Conservation (phyloP, 2,329 filamentous ascomycete species). For the Nothophaeocryptopus gaeumannii region DNA sequence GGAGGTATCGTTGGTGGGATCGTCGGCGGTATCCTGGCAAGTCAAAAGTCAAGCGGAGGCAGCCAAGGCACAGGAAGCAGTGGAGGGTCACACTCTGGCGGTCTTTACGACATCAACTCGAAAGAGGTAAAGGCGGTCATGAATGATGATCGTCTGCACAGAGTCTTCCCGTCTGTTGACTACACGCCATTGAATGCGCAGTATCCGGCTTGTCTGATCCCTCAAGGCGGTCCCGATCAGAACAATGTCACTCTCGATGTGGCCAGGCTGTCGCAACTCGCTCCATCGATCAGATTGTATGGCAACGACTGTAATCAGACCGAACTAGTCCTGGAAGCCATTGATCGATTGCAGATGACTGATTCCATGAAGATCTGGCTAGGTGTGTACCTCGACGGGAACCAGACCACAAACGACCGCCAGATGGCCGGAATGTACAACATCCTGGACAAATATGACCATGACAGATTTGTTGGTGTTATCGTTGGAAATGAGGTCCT, state of each 20-base stretch:
- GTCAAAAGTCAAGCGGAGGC: constrained; percentile 31
- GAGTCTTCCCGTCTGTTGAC: constrained; percentile 91
- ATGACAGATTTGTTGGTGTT: constrained; percentile 56
- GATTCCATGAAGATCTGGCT: constrained; percentile 85
- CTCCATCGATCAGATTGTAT: constrained; percentile 82
- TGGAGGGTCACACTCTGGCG: constrained; percentile 33
- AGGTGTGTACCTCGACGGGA: constrained; percentile 86
- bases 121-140: constrained; percentile 75
- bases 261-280: constrained; percentile 84
- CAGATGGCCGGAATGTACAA: constrained; percentile 82
- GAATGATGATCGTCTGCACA: constrained; percentile 78
- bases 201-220: constrained; percentile 74
- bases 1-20: constrained; percentile 72
- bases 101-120: constrained; percentile 67
- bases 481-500: constrained; percentile 65
- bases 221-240: constrained; percentile 71
- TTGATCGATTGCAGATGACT: constrained; percentile 67
- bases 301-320: constrained; percentile 98
- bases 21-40: constrained; percentile 66
- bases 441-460: constrained; percentile 65
- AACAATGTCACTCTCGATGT: constrained; percentile 93
- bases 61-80: constrained; percentile 9
- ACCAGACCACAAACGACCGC: constrained; percentile 76
- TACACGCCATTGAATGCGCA: constrained; percentile 91
- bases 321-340: constrained; percentile 82